Evolutionary conservation across 148 eudicot species (phyloP).

Genomic region (Tetragonia tetragonoides): DNA sequence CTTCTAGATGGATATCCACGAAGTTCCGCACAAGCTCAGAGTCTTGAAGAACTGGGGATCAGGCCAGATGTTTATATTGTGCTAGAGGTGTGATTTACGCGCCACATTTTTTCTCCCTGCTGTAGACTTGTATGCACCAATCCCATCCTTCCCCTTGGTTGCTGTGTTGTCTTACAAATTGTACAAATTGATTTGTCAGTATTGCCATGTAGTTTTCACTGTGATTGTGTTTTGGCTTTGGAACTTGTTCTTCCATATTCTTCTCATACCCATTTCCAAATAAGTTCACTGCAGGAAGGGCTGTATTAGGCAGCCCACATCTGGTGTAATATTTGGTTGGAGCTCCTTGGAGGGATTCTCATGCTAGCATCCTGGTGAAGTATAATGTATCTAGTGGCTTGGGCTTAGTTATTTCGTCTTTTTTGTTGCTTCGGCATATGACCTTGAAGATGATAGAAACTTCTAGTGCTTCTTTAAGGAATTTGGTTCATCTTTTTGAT

Average conservation of each 20-base stretch:
- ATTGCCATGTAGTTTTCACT: too few species aligned
- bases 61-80: constrained; percentile 79
- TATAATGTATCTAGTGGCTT: too few species aligned
- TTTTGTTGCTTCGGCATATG: too few species aligned
- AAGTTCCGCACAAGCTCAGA: constrained; percentile 74
- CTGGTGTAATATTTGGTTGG: neutral
- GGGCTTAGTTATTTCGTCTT: too few species aligned
- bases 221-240: too few species aligned
- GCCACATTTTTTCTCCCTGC: neutral
- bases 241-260: neutral
- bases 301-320: neutral
- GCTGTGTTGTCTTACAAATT: neutral
- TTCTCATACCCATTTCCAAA: neutral
- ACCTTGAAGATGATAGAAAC: too few species aligned
- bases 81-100: constrained; percentile 53
- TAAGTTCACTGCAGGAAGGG: neutral
- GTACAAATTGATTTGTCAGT: neutral
- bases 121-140: neutral
- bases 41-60: constrained; percentile 69
- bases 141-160: neutral
- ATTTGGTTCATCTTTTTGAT: too few species aligned
- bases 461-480: too few species aligned
- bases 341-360: neutral
- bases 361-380: too few species aligned
- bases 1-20: constrained; percentile 97